Percentiles rank a stretch among this genome's conserved stretches.
Conservation (phyloP, 1,284 basidiomycete genomes). For the Pholiota adiposa region DNA sequence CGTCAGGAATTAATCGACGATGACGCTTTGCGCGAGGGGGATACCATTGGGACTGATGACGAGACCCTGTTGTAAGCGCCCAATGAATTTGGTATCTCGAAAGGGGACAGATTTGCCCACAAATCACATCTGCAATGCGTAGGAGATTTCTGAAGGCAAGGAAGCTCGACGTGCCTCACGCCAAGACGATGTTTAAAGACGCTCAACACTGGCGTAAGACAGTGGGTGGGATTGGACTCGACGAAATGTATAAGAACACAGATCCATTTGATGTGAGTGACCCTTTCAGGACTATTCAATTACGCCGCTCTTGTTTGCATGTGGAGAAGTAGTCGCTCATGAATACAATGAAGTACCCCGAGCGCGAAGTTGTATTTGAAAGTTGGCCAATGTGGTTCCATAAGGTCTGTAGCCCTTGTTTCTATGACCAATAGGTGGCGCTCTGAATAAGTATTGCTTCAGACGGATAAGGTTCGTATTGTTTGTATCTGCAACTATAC, state of each 20-base stretch:
- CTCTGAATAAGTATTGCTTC: background rate
- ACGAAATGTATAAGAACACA: slow-evolving; percentile 54
- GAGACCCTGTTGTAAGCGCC: slow-evolving; percentile 56
- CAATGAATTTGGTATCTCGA: background rate
- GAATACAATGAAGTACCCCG: slow-evolving; percentile 57
- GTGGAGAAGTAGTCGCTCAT: slow-evolving; percentile 1
- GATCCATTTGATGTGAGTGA: slow-evolving; percentile 65
- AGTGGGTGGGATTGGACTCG: slow-evolving; percentile 59
- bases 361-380: slow-evolving; percentile 66
- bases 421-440: background rate
- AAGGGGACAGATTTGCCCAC: background rate
- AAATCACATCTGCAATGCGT: background rate
- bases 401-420: slow-evolving; percentile 47
- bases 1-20: slow-evolving; percentile 53
- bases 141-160: slow-evolving; percentile 75
- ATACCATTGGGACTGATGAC: slow-evolving; percentile 70
- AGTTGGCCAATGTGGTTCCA: slow-evolving; percentile 79
- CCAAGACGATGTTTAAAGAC: slow-evolving; percentile 61
- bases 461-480: slow-evolving; percentile 35
- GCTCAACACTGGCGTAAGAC: slow-evolving; percentile 64
- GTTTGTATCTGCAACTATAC: slow-evolving; percentile 38
- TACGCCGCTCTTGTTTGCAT: too few relatives aligned
- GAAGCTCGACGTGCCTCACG: slow-evolving; percentile 55
- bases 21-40: slow-evolving; percentile 57
- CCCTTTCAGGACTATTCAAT: background rate